These are phyloP conservation scores for Russula brevipes DNA, from an alignment of 768 basidiomycete species.

Conservation along the genomic window DNA sequence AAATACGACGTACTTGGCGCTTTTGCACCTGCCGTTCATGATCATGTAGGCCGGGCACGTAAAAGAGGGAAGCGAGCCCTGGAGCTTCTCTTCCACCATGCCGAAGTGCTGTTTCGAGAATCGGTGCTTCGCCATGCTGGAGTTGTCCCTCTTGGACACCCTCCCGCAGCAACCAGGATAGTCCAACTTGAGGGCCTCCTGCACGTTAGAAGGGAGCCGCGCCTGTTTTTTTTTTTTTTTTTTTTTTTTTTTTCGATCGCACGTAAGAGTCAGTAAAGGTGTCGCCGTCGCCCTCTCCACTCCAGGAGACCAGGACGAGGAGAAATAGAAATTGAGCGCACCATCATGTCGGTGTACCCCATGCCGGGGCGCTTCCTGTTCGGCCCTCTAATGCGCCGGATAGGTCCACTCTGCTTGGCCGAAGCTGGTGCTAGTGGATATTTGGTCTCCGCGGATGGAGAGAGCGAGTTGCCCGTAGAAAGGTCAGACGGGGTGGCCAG, in stretches of 20 bases:
- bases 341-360: neutral
- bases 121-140: neutral
- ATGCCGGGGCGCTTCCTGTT: neutral
- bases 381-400: neutral
- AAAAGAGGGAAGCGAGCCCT: neutral
- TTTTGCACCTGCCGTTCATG: neutral
- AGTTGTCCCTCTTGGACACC: neutral
- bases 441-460: too few species aligned
- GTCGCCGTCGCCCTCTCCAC: too few species aligned
- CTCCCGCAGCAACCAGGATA: neutral
- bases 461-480: too few species aligned
- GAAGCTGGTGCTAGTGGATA: too few species aligned
- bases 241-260: too few species aligned
- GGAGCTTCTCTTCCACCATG: rapidly evolving
- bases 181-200: neutral
- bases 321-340: neutral
- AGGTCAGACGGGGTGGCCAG: too few species aligned
- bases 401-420: neutral
- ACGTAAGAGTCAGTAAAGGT: neutral
- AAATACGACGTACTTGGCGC: neutral
- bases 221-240: neutral
- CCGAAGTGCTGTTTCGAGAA: neutral
- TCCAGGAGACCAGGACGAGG: too few species aligned
- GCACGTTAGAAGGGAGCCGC: neutral
- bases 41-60: conserved; percentile 5